Conservation (phyloP, 2,329 filamentous ascomycete genomes). For the Hypoxylon sp. region DNA sequence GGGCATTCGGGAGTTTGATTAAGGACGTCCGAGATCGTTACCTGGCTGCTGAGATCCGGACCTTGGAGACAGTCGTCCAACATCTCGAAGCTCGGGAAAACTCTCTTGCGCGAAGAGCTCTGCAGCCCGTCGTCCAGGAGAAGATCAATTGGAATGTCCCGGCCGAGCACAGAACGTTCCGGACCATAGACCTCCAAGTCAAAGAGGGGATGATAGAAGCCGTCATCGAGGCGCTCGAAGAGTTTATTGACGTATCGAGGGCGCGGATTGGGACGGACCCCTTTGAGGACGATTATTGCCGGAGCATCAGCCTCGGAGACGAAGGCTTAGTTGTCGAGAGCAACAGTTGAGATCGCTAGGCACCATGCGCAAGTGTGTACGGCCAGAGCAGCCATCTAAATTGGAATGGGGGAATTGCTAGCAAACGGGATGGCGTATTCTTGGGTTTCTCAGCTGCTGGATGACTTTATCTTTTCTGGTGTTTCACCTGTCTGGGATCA, state of each 20-base stretch:
- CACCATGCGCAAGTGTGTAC: too few relatives aligned
- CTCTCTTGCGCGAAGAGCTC: slow-evolving; percentile 8
- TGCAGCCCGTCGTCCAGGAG: slow-evolving; percentile 26
- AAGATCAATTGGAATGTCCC: slow-evolving; percentile 28
- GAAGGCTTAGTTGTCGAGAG: background rate
- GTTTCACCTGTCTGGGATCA: too few relatives aligned
- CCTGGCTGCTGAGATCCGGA: slow-evolving; percentile 24
- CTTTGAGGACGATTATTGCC: slow-evolving; percentile 19
- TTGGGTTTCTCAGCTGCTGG: background rate
- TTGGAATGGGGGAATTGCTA: background rate
- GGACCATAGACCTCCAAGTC: slow-evolving; percentile 31
- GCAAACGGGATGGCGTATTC: background rate
- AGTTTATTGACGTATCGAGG: slow-evolving; percentile 33
- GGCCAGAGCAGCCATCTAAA: too few relatives aligned
- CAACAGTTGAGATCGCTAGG: background rate
- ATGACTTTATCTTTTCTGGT: too few relatives aligned
- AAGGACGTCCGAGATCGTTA: slow-evolving; percentile 25
- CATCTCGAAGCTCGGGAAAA: slow-evolving; percentile 12
- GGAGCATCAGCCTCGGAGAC: background rate
- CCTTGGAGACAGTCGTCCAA: slow-evolving; percentile 13
- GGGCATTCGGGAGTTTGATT: slow-evolving; percentile 22
- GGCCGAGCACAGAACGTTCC: slow-evolving; percentile 29
- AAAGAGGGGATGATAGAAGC: slow-evolving; percentile 31
- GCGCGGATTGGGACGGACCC: slow-evolving; percentile 24
- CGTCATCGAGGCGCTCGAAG: slow-evolving; percentile 32